Evolutionary conservation across 345 rosid genomes (phyloP).

Genomic region (Linum lewisii): DNA sequence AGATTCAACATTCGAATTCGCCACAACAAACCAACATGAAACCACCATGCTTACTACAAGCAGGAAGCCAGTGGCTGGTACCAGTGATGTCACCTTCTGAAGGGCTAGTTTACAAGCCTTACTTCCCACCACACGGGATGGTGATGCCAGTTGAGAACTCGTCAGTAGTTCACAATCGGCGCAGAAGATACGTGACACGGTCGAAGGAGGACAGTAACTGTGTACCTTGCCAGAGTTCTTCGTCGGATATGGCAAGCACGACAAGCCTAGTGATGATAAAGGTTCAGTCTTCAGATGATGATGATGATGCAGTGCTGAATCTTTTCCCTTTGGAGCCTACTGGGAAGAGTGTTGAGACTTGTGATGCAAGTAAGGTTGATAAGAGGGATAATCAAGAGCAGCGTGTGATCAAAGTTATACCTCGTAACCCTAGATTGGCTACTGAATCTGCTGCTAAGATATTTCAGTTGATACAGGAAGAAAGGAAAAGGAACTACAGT

Average conservation of each 20-base stretch:
- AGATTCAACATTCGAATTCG: slow-evolving; percentile 11
- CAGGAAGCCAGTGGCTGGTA: slow-evolving; percentile 5
- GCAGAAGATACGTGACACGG: too few species aligned
- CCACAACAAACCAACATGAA: neutral
- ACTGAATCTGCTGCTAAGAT: slow-evolving; percentile 27
- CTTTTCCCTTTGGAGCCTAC: slow-evolving; percentile 35
- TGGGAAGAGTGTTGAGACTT: slow-evolving; percentile 11
- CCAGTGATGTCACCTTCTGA: slow-evolving; percentile 6
- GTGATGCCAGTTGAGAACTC: slow-evolving; percentile 11
- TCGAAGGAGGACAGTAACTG: too few species aligned
- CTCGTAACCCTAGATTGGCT: slow-evolving; percentile 25
- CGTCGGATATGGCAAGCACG: too few species aligned
- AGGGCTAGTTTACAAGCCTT: slow-evolving; percentile 11
- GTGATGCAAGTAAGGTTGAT: slow-evolving; percentile 11
- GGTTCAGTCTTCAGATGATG: too few species aligned
- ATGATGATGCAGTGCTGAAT: slow-evolving; percentile 2
- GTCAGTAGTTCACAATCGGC: slow-evolving; percentile 18
- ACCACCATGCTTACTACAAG: neutral
- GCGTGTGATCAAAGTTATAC: slow-evolving; percentile 19
- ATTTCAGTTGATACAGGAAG: slow-evolving; percentile 23
- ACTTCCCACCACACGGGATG: slow-evolving; percentile 11
- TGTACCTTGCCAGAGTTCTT: too few species aligned
- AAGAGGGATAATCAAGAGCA: slow-evolving; percentile 8
- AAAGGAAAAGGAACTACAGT: slow-evolving; percentile 9
- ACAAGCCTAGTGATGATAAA: too few species aligned